These are phyloP conservation scores for Alternaria sp. DNA, from an alignment of 2,329 filamentous ascomycete species.

Conservation along the genomic window DNA sequence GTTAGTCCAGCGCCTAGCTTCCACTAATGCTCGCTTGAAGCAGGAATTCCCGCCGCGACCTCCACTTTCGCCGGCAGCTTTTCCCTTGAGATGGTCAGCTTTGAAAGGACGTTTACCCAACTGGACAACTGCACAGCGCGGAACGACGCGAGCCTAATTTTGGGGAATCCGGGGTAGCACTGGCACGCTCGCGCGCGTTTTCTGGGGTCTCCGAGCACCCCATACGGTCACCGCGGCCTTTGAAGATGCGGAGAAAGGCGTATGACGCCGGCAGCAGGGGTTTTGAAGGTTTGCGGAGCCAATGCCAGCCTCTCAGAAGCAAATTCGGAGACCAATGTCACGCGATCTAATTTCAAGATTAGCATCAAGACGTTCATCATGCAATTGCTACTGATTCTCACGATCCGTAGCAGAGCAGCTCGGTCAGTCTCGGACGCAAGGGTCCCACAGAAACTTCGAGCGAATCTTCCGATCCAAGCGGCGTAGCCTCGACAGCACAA, in stretches of 20 bases:
- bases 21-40: neutral
- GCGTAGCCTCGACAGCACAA: constrained; percentile 8
- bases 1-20: neutral
- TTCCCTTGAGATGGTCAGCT: constrained; percentile 7
- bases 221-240: constrained; percentile 13
- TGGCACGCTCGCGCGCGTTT: neutral
- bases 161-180: constrained; percentile 29
- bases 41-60: constrained; percentile 19
- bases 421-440: constrained; percentile 17
- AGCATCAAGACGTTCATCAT: neutral
- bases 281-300: neutral
- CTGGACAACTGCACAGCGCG: constrained; percentile 18
- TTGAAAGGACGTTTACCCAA: constrained; percentile 9
- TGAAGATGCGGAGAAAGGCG: constrained; percentile 1
- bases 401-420: constrained; percentile 10
- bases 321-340: constrained; percentile 3
- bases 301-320: neutral
- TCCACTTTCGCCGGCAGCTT: constrained; percentile 3
- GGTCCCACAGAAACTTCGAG: constrained; percentile 24
- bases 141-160: constrained; percentile 26
- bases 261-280: neutral
- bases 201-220: constrained; percentile 18
- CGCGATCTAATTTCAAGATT: neutral
- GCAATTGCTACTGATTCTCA: constrained; percentile 1
- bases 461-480: constrained; percentile 12